Conservation (phyloP, 1,284 basidiomycete genomes). For the Apiotrichum montevideense region DNA sequence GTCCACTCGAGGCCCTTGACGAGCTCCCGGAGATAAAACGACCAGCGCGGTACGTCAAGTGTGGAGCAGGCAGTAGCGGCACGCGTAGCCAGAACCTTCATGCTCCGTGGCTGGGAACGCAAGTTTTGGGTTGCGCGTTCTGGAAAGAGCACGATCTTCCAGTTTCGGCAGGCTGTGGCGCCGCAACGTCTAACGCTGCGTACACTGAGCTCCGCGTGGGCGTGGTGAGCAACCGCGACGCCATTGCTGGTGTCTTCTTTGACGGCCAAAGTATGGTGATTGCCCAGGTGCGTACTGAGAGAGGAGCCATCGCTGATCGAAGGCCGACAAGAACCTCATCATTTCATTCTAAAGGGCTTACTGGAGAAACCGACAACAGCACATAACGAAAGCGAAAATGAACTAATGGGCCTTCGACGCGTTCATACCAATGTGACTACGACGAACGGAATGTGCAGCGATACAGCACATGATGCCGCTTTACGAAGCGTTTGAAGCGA, state of each 20-base stretch:
- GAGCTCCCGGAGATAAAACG: too few species aligned
- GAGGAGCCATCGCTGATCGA: background rate
- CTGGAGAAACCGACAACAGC: too few species aligned
- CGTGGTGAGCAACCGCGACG: background rate
- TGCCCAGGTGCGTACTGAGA: background rate
- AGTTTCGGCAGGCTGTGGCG: background rate
- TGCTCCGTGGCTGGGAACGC: conserved; percentile 3
- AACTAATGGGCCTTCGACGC: too few species aligned
- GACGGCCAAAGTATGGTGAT: conserved; percentile 7
- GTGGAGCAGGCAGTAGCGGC: background rate
- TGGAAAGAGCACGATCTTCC: background rate
- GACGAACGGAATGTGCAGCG: too few species aligned
- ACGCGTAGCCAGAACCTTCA: too few species aligned
- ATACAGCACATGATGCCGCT: too few species aligned
- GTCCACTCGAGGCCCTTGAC: too few species aligned
- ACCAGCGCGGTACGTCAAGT: conserved; percentile 1
- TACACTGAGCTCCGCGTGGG: background rate
- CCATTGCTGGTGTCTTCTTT: conserved; percentile 1
- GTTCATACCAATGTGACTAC: too few species aligned
- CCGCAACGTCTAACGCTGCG: background rate
- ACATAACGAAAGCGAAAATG: too few species aligned
- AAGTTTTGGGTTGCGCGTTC: background rate
- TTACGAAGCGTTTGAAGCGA: too few species aligned
- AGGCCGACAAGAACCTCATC: background rate
- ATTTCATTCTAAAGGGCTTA: background rate